Conservation (phyloP, 192 early-diverging fungal species). For the Linnemannia zychae region DNA sequence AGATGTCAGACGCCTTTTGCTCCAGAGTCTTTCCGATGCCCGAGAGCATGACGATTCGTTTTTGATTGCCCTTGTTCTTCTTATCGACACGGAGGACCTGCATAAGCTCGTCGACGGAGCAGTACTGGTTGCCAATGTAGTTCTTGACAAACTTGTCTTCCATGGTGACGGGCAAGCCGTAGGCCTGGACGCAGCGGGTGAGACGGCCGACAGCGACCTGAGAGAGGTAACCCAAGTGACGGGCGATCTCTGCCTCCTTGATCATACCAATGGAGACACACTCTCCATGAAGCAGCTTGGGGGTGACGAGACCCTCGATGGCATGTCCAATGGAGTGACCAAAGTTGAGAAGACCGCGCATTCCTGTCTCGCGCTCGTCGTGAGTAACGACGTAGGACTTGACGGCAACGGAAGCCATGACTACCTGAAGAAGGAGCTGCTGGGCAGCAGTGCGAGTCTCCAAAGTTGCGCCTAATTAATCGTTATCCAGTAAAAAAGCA, state of each 20-base stretch:
- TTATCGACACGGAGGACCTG: constrained; percentile 96
- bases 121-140: constrained; percentile 70
- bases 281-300: constrained; percentile 95
- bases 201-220: constrained; percentile 91
- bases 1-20: constrained; percentile 83
- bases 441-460: constrained; percentile 75
- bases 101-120: constrained; percentile 88
- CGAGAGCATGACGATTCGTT: constrained; percentile 89
- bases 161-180: constrained; percentile 88
- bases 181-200: constrained; percentile 84
- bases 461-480: constrained; percentile 63
- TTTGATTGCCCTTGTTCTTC: constrained; percentile 93
- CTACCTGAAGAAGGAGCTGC: constrained; percentile 81
- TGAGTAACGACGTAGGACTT: constrained; percentile 96
- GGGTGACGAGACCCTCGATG: constrained; percentile 92
- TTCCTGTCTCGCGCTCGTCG: constrained; percentile 95
- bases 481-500: constrained; percentile 2
- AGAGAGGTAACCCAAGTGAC: constrained; percentile 88
- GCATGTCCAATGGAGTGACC: constrained; percentile 98
- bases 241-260: constrained; percentile 93
- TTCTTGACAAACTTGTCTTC: constrained; percentile 83
- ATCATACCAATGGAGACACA: constrained; percentile 97
- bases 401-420: constrained; percentile 89
- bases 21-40: constrained; percentile 90
- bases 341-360: constrained; percentile 96